These are phyloP conservation scores for Colletotrichum horii DNA, from an alignment of 2,329 filamentous ascomycete genomes.

Conservation along the genomic window DNA sequence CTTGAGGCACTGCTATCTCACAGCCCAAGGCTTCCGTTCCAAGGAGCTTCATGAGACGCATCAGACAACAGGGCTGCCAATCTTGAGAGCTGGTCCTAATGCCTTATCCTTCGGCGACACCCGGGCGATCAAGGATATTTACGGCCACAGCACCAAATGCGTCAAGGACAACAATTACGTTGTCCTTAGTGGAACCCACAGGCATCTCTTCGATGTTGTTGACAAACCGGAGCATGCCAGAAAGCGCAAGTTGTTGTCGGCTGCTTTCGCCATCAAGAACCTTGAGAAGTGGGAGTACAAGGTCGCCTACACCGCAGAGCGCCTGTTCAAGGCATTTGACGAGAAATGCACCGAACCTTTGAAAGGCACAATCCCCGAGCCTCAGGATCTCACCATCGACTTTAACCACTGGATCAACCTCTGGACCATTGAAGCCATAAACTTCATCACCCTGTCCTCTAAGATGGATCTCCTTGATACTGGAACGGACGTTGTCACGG, in stretches of 20 bases:
- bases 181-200: constrained; percentile 47
- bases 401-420: constrained; percentile 58
- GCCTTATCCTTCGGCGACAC: constrained; percentile 44
- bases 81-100: constrained; percentile 51
- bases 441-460: constrained; percentile 58
- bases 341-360: constrained; percentile 41
- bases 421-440: constrained; percentile 62
- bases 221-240: constrained; percentile 56
- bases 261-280: constrained; percentile 58
- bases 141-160: constrained; percentile 55
- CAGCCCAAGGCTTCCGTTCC: background rate
- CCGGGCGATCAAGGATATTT: constrained; percentile 53
- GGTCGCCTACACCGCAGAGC: constrained; percentile 54
- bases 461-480: constrained; percentile 54
- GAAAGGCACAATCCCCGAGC: constrained; percentile 28
- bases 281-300: constrained; percentile 60
- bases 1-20: background rate
- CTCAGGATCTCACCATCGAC: constrained; percentile 51
- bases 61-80: constrained; percentile 25
- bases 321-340: constrained; percentile 50
- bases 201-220: constrained; percentile 56
- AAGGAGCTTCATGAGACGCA: background rate
- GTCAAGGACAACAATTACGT: constrained; percentile 43
- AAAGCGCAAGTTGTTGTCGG: constrained; percentile 55
- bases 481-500: constrained; percentile 49